Percentiles rank a stretch among this genome's conserved stretches.
Conservation (phyloP, 164 flowering plant species). For the Vitis cinerea region DNA sequence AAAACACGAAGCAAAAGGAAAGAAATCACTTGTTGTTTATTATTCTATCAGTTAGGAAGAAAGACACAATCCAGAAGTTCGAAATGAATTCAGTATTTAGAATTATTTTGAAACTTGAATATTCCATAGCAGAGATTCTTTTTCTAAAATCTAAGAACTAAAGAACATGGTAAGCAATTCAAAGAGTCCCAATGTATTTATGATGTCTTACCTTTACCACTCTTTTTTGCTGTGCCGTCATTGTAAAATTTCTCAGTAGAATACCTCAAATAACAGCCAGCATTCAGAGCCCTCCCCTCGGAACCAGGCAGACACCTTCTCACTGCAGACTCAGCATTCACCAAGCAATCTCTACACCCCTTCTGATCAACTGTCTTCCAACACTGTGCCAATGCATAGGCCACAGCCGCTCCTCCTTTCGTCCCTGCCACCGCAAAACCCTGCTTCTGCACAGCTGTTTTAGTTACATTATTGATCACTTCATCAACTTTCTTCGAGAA, state of each 20-base stretch:
- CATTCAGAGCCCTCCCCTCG: conserved; percentile 31
- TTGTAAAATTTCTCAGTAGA: conserved; percentile 11
- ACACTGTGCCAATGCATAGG: conserved; percentile 39
- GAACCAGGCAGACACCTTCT: conserved; percentile 19
- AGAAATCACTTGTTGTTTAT: not conserved
- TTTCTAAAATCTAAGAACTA: no score
- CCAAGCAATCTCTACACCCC: conserved; percentile 32
- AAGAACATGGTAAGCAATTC: not conserved
- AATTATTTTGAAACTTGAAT: no score
- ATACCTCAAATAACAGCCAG: conserved; percentile 41
- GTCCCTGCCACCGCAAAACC: conserved; percentile 36
- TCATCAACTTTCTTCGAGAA: conserved; percentile 16
- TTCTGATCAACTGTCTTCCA: conserved; percentile 22
- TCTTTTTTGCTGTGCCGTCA: not conserved
- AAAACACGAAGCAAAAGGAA: not conserved
- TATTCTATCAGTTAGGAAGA: not conserved
- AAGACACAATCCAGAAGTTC: not conserved
- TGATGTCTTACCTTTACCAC: not conserved
- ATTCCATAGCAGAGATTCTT: no score
- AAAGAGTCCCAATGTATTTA: not conserved
- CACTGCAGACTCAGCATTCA: conserved; percentile 9
- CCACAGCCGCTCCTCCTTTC: conserved; percentile 7
- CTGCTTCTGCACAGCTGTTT: conserved; percentile 12
- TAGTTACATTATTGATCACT: conserved; percentile 19
- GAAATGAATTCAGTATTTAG: no score